Conservation (phyloP, 768 basidiomycete genomes). For the Hypholoma sublateritium region DNA sequence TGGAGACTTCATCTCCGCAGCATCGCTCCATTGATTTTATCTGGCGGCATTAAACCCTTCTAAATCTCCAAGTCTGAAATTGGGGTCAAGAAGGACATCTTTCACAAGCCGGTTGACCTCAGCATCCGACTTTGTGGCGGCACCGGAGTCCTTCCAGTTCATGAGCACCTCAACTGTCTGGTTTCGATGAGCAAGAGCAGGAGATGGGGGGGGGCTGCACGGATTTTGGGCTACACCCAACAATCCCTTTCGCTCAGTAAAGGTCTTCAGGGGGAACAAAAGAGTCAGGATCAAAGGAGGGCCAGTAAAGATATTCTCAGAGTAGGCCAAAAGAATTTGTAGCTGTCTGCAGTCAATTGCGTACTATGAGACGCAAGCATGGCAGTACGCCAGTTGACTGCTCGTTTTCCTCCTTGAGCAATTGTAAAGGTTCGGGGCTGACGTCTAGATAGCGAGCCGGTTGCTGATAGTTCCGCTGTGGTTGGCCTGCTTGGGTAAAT, state of each 20-base stretch:
- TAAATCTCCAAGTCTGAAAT: constrained; percentile 20
- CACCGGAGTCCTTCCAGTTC: no score
- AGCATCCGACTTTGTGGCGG: constrained; percentile 8
- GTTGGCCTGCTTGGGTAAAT: no score
- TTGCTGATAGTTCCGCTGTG: no score
- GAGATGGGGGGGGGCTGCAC: not conserved
- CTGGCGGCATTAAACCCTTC: constrained; percentile 14
- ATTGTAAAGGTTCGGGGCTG: no score
- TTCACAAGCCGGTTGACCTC: constrained; percentile 21
- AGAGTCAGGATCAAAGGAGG: constrained; percentile 30
- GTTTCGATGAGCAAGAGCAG: constrained; percentile 8
- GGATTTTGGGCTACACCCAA: not conserved
- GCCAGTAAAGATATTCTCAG: constrained; percentile 25
- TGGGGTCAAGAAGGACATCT: constrained; percentile 18
- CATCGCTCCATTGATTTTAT: constrained; percentile 16
- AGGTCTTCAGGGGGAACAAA: constrained; percentile 9
- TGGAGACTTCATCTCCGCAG: constrained; percentile 10
- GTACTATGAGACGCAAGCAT: constrained; percentile 22
- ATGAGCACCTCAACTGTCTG: constrained; percentile 15
- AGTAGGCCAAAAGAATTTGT: no score
- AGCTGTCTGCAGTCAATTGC: constrained; percentile 17
- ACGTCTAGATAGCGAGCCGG: no score
- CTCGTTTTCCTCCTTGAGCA: no score
- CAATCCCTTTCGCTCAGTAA: no score
- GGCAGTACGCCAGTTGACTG: no score